Evolutionary conservation across 148 eudicot species (phyloP).

Genomic region (Polygonum maritimum): DNA sequence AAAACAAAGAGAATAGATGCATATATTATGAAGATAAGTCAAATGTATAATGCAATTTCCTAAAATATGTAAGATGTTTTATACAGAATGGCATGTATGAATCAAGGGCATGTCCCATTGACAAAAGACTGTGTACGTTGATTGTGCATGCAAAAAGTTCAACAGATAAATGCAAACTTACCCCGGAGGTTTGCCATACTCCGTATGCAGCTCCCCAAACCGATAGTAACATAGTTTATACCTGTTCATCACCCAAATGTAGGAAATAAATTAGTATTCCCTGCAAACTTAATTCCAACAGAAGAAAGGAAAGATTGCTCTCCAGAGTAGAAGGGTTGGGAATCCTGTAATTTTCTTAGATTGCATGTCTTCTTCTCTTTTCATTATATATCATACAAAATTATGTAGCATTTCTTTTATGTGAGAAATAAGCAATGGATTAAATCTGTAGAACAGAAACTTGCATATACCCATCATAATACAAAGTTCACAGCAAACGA

Average conservation of each 20-base stretch:
- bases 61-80: not conserved
- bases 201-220: conserved; percentile 94
- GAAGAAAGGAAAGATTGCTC: not conserved
- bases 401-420: not conserved
- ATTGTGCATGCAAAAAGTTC: not conserved
- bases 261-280: conserved; percentile 9
- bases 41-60: not conserved
- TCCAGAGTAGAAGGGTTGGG: not conserved
- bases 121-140: not conserved
- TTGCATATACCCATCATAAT: not conserved
- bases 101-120: not conserved
- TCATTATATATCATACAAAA: not conserved
- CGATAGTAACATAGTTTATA: conserved; percentile 91
- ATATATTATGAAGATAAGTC: not conserved
- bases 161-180: conserved; percentile 25
- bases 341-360: not conserved
- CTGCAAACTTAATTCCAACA: not conserved
- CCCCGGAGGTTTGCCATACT: conserved; percentile 96
- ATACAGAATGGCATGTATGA: not conserved
- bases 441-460: not conserved
- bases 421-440: not conserved
- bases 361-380: not conserved
- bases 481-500: not conserved
- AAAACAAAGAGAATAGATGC: not conserved
- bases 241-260: conserved; percentile 36